Evolutionary conservation across 2,329 filamentous ascomycete genomes (phyloP), one percentile per base, ranked within the genome.

Genomic region (Grosmannia serpens): DNA sequence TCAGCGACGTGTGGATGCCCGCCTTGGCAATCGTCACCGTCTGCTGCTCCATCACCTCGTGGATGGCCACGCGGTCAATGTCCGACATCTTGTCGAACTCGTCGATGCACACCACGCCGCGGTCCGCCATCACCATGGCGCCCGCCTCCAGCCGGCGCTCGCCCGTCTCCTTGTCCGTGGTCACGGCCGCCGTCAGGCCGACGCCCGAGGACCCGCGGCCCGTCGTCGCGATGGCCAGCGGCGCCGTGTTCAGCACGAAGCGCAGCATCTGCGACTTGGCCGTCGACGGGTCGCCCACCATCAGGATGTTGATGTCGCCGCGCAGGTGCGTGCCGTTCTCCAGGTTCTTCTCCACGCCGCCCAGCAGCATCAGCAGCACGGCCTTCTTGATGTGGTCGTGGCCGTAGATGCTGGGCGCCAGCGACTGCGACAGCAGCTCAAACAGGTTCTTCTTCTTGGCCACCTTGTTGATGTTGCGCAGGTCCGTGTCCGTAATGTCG

Each of bases 61-160:
- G 94, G 66, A 99, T 99, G 53, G 94, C 94, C 4, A 99, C 94
- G 70, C 94, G 85, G 73, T 99, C 94, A 59, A 97, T 87, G 69
- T 99, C 94, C 59, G 91, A 96, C 94, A 99, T 99, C 73, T 99
- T 99, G 77, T 99, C 94, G 65, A 99, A 99, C 69, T 99, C 94
- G 70, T 99, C 94, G 64, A 99, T 99, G 76, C 94, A 99, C 38
- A 99, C 94, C 13, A 99, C 92, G 65, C 94, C 94, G 62, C 94
- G 87, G 71, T 99, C 94, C 63, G 86, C 94, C 68, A 99, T 89
- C 61, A 99, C 94, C 94, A 99, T 99, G 63, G 94, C 94, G 81
- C 94, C 94, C 20, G 94, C 94, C 74, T 99, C 94, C 1, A 99
- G 81, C 64, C 94, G 84, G 64, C 94, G 84, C 70, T 99, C 94